Evolutionary conservation across 2,329 filamentous ascomycete genomes (phyloP), one percentile per base, ranked within the genome.

Genomic region (Xylariaceae sp.): DNA sequence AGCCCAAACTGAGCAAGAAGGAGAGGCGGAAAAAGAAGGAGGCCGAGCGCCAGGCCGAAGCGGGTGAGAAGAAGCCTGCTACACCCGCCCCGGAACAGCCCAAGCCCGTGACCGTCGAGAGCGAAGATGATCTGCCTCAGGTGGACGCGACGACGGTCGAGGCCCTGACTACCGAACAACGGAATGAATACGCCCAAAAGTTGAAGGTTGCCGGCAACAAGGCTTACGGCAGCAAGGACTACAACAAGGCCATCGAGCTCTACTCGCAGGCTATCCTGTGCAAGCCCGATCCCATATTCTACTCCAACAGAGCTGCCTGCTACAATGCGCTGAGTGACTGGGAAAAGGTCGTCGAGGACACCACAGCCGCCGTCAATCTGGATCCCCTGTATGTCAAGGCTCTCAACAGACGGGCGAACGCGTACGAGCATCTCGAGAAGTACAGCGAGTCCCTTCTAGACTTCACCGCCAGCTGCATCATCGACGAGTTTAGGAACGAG

Each of bases 401-500:
- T 23, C 74, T 98, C 55, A 98, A 98, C 75, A 84, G 92, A 59
- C 81, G 92, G 56, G 92, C 92, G 40, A 94, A 94, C 60, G 92
- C 92, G 41, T 98, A 97, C 66, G 92, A 98, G 68, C 85, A 96
- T 63, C 78, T 92, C 31, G 83, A 83, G 56, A 84, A 83, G 66
- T 95, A 84, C 71, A 92, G 88, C 63, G 90, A 97, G 61, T 90
- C 92, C 31, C 81, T 98, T 7, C 78, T 98, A 48, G 92, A 98
- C 68, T 97, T 94, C 69, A 98, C 92, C 7, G 92, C 92, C 42
- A 96, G 90, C 68, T 98, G 92, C 70, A 98, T 98, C 64, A 95
- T 98, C 62, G 92, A 98, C 62, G 85, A 85, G 47, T 98, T 98
- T 75, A 84, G 86, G 68, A 97, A 92, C 64, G 85, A 95, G 56